phyloP scores from a whole-genome alignment of 2,329 filamentous ascomycete genomes.

The Oidium heveae region DNA sequence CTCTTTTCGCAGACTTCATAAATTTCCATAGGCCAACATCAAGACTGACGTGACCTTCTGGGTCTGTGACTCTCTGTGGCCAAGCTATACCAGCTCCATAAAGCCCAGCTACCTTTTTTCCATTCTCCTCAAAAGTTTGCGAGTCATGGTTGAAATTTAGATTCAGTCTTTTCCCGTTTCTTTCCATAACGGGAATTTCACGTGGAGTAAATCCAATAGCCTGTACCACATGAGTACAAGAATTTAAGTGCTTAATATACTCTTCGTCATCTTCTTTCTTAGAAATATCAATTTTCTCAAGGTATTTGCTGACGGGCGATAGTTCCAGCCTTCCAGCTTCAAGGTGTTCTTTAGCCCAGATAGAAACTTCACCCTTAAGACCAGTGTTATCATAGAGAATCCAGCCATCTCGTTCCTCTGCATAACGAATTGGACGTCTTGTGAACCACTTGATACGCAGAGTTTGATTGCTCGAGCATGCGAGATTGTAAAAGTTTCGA shows the following conservation, averaged over 20 bases:
- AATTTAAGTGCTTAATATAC: slow-evolving; percentile 21
- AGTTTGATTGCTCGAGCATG: slow-evolving; percentile 22
- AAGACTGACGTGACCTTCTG: slow-evolving; percentile 32
- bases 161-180: slow-evolving; percentile 7
- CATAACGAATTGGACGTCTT: slow-evolving; percentile 33
- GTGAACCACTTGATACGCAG: slow-evolving; percentile 36
- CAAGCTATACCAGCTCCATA: slow-evolving; percentile 39
- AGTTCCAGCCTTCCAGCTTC: slow-evolving; percentile 23
- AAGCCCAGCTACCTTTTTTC: slow-evolving; percentile 22
- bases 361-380: slow-evolving; percentile 33
- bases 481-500: slow-evolving; percentile 30
- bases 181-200: slow-evolving; percentile 22
- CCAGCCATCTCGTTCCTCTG: slow-evolving; percentile 35
- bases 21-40: slow-evolving; percentile 41
- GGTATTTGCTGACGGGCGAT: slow-evolving; percentile 9
- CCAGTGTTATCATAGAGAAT: slow-evolving; percentile 40
- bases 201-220: slow-evolving; percentile 31
- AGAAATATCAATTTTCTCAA: slow-evolving; percentile 11
- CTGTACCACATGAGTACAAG: slow-evolving; percentile 27
- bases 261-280: slow-evolving; percentile 18
- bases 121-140: slow-evolving; percentile 22
- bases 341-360: slow-evolving; percentile 31
- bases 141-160: slow-evolving; percentile 15
- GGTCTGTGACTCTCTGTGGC: slow-evolving; percentile 33
- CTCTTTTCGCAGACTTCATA: slow-evolving; percentile 33